These are phyloP conservation scores for Amanita brunnescens DNA, from an alignment of 768 basidiomycete species.

Conservation along the genomic window DNA sequence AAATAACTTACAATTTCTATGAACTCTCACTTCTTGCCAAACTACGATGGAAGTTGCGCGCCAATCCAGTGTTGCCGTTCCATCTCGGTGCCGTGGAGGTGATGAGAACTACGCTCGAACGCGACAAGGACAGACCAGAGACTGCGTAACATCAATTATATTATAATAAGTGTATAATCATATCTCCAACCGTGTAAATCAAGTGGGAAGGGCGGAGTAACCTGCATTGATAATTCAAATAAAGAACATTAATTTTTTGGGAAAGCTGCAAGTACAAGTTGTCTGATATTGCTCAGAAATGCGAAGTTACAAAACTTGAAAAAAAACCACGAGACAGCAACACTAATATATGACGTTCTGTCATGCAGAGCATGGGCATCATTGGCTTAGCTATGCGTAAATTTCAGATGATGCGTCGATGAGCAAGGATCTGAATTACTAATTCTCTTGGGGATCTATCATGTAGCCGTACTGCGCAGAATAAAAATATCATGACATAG, in stretches of 20 bases:
- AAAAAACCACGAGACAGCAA: too few relatives aligned
- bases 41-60: conserved; percentile 38
- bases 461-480: background rate
- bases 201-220: background rate
- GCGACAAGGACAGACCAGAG: conserved; percentile 16
- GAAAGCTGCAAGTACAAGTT: too few relatives aligned
- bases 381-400: too few relatives aligned
- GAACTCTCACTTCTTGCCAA: conserved; percentile 58
- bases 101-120: conserved; percentile 40
- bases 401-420: too few relatives aligned
- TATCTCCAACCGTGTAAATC: background rate
- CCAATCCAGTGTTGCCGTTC: conserved; percentile 53
- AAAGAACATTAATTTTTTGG: too few relatives aligned
- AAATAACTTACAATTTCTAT: conserved; percentile 62
- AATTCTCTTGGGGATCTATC: too few relatives aligned
- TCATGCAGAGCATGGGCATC: too few relatives aligned
- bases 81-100: conserved; percentile 67
- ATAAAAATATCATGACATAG: background rate
- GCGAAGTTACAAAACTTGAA: too few relatives aligned
- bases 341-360: too few relatives aligned
- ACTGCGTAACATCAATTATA: background rate
- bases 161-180: background rate
- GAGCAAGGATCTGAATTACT: too few relatives aligned
- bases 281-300: too few relatives aligned
- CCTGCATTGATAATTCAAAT: too few relatives aligned